Evolutionary conservation across 2,329 filamentous ascomycete genomes (phyloP).

Genomic region (Verticillium isaacii): DNA sequence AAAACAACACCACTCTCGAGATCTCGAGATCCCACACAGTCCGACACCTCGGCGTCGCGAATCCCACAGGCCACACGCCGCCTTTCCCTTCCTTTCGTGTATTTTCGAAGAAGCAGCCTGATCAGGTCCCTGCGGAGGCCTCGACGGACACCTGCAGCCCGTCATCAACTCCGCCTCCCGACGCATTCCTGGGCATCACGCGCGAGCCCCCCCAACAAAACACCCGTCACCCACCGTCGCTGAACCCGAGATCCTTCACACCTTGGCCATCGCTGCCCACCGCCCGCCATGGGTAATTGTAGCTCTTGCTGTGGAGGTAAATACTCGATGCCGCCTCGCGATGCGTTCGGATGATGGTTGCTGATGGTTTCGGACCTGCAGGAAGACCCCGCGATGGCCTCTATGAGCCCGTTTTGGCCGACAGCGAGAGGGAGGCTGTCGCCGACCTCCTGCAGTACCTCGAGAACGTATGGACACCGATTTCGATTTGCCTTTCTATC

Average conservation of each 20-base stretch:
- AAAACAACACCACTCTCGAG: neutral
- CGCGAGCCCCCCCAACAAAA: neutral
- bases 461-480: constrained; percentile 69
- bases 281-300: constrained; percentile 53
- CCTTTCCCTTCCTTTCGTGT: constrained; percentile 1
- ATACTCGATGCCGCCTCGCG: constrained; percentile 1
- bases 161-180: neutral
- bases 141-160: neutral
- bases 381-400: constrained; percentile 75
- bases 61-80: neutral
- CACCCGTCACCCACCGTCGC: neutral
- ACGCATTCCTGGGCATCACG: neutral
- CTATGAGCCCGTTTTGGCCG: constrained; percentile 84
- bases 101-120: neutral
- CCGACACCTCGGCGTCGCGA: neutral
- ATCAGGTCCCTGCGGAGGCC: neutral
- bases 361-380: constrained; percentile 23
- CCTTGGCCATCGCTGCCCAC: neutral
- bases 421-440: constrained; percentile 95
- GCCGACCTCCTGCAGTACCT: constrained; percentile 93
- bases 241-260: neutral
- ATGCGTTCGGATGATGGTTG: constrained; percentile 19
- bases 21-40: neutral
- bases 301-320: constrained; percentile 59
- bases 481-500: neutral